Base-by-base conservation (phyloP, 2,329 filamentous ascomycete genomes). In the Fusarium begoniae region DNA sequence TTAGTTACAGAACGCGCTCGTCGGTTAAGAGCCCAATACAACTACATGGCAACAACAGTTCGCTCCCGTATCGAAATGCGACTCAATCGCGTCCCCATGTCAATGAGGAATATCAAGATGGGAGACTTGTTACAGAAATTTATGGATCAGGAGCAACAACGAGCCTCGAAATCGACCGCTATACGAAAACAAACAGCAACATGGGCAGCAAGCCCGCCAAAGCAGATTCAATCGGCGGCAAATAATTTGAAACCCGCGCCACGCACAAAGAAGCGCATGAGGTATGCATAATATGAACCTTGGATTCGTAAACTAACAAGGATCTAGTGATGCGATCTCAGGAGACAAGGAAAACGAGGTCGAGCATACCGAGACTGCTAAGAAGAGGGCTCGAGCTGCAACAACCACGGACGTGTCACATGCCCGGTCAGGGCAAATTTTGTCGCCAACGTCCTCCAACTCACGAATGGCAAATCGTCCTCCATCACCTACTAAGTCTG, bases 11-110 rank as follows among this genome's bases (percentile, higher is more conserved):
- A 97, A 84, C 91, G 95, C 81, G 94, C 94, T 70, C 90, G 96
- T 77, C 95, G 96, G 82, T 87, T 98, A 70, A 91, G 95, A 78
- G 93, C 95, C 12, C 95, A 97, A 81, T 98, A 97, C 84, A 92
- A 93, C 67, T 88, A 97, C 15, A 95, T 98, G 82, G 93, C 95
- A 28, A 93, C 96, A 81, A 93, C 93, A 72, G 88, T 98, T 44
- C 90, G 93, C 70, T 92, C 94, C 69, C 92, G 96, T 70, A 92
- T 99, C 59, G 95, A 98, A 82, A 93, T 97, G 84, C 93, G 96
- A 83, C 89, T 98, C 81, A 98, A 98, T 81, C 92, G 96, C 61
- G 96, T 98, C 59, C 96, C 96, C 13, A 89, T 90, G 77, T 88
- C 91, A 22, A 84, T 98, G 72, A 91, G 96, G 68, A 93, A 92